phyloP scores from a whole-genome alignment of 1,284 basidiomycete genomes.

The Pascua sp. region DNA sequence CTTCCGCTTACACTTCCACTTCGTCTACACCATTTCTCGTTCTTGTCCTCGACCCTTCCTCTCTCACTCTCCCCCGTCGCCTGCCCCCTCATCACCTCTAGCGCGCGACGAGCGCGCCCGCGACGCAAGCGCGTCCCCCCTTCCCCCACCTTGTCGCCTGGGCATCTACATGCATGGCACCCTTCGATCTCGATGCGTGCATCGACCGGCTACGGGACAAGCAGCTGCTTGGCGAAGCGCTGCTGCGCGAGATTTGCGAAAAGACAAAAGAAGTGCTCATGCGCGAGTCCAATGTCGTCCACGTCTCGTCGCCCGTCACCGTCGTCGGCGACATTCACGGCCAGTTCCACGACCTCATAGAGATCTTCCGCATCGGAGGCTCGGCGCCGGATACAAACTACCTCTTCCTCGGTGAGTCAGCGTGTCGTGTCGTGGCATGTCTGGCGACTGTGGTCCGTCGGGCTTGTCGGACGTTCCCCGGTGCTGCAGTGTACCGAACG shows the following conservation, averaged over 20 bases:
- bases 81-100: too few relatives aligned
- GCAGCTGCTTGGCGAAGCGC: slow-evolving; percentile 85
- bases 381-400: slow-evolving; percentile 97
- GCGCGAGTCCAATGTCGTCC: slow-evolving; percentile 98
- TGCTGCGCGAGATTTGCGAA: slow-evolving; percentile 93
- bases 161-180: slow-evolving; percentile 59
- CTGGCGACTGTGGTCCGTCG: too few relatives aligned
- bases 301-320: slow-evolving; percentile 95
- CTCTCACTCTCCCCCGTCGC: too few relatives aligned
- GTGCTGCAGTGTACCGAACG: too few relatives aligned
- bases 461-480: too few relatives aligned
- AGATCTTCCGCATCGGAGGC: slow-evolving; percentile 98
- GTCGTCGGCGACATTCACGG: slow-evolving; percentile 98
- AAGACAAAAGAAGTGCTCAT: slow-evolving; percentile 98
- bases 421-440: background rate
- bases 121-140: background rate
- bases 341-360: slow-evolving; percentile 98
- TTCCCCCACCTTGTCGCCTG: background rate
- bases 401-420: slow-evolving; percentile 78
- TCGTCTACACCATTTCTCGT: too few relatives aligned
- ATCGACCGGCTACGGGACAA: slow-evolving; percentile 85
- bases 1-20: too few relatives aligned
- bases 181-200: slow-evolving; percentile 92
- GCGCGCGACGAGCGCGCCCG: too few relatives aligned
- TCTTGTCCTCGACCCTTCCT: too few relatives aligned